Percentiles rank a stretch among this genome's conserved stretches.
Evolutionary conservation across 192 early-diverging fungal species (phyloP).

Genomic region (Coemansia pectinata): DNA sequence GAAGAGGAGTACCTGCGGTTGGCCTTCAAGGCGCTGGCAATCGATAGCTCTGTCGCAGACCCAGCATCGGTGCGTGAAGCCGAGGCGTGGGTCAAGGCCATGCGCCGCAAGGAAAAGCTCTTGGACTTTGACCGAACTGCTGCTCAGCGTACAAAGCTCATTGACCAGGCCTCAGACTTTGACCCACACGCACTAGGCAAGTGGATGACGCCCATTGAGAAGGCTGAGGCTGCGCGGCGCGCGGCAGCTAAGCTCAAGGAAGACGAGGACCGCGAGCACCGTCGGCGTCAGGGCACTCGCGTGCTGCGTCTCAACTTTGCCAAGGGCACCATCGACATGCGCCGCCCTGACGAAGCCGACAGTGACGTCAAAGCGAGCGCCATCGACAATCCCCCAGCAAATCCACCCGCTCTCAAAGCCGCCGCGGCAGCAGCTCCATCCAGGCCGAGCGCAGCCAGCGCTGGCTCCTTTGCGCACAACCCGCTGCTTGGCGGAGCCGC

Average conservation of each 20-base stretch:
- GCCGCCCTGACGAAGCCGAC: conserved; percentile 3
- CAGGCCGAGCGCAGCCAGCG: not conserved
- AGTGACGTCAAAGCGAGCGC: not conserved
- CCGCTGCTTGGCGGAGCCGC: conserved; percentile 13
- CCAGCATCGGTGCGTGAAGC: conserved; percentile 17
- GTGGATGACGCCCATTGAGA: conserved; percentile 55
- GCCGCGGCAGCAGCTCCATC: not conserved
- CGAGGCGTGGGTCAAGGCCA: conserved; percentile 43
- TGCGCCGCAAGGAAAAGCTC: conserved; percentile 43
- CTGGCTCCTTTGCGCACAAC: conserved; percentile 33
- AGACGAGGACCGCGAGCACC: conserved; percentile 28
- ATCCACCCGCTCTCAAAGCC: not conserved
- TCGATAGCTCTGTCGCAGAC: conserved; percentile 16
- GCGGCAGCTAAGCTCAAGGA: not conserved
- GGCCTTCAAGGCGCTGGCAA: conserved; percentile 38
- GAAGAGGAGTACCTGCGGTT: conserved; percentile 39
- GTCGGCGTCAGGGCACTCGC: conserved; percentile 40
- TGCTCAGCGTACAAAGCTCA: conserved; percentile 53
- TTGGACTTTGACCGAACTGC: conserved; percentile 54
- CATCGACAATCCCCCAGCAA: not conserved
- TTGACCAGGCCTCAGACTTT: conserved; percentile 50
- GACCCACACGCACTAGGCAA: conserved; percentile 31
- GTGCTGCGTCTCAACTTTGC: conserved; percentile 40
- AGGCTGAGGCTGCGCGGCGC: conserved; percentile 18
- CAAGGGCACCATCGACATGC: conserved; percentile 14